Evolutionary conservation across 176 grass and related monocot species (phyloP).

Genomic region (Neostapfia colusana): DNA sequence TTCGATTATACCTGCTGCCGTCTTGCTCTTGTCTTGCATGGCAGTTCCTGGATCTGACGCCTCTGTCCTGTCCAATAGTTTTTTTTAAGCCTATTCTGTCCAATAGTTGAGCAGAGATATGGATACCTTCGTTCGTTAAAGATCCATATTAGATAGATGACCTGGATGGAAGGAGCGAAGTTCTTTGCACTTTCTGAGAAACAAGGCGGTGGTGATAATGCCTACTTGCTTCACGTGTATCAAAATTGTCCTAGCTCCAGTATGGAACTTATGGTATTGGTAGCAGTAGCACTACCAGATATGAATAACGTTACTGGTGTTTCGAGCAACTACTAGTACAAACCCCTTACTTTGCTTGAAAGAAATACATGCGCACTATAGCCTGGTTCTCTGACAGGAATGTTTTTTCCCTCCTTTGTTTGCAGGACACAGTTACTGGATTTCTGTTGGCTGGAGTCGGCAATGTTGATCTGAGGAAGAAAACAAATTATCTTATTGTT

Average conservation of each 20-base stretch:
- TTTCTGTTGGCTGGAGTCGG: constrained; percentile 55
- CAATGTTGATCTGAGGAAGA: constrained; percentile 54
- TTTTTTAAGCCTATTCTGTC: too few relatives aligned
- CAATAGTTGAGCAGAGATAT: background rate
- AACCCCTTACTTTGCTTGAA: background rate
- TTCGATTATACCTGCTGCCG: background rate
- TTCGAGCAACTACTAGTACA: background rate
- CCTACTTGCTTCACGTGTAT: background rate
- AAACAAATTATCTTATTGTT: constrained; percentile 51
- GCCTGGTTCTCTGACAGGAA: background rate
- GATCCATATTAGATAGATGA: background rate
- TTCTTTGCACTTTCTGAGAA: background rate
- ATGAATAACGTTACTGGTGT: background rate
- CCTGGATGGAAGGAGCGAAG: background rate
- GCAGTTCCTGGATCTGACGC: background rate
- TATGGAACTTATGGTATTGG: background rate
- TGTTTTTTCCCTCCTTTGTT: constrained; percentile 8
- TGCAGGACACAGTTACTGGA: constrained; percentile 49
- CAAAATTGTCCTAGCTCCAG: background rate
- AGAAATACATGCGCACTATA: background rate
- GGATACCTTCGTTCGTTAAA: background rate
- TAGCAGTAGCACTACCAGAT: background rate
- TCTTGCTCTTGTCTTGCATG: background rate
- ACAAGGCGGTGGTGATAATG: background rate
- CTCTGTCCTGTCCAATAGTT: background rate